Evolutionary conservation across 192 early-diverging fungal genomes (phyloP), one percentile per base, ranked within the genome.

Genomic region (Entomortierella chlamydospora): DNA sequence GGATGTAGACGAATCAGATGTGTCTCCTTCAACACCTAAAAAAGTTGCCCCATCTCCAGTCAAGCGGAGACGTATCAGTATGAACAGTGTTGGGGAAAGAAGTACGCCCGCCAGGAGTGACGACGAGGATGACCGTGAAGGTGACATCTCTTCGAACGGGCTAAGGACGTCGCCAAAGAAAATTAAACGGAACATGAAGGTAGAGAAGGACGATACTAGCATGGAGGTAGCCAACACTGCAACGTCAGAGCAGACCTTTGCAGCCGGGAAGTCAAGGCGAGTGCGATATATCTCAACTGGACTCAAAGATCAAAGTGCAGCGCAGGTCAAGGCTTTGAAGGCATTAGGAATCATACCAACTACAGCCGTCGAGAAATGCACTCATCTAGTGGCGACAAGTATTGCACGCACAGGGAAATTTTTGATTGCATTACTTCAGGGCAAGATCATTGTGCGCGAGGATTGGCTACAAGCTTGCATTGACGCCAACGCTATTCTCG

Each of bases 391-490:
- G 9, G 81, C 85, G 8, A 83, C 61, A 22, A 73, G 82, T 45
- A 73, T 90, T 57, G 76, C 78, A 45, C 81, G 90, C 33, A 93
- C 91, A 18, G 83, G 83, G 42, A 93, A 93, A 83, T 79, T 79
- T 39, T 61, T 79, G 68, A 42, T n/a, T 8, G 76, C 68, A 5
- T 11, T 79, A 8, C 68, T 68, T 11, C 63, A 61, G 7, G 76
- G 67, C 31, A 79, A 70, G 49, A 51, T 61, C 1, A 70, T 79
- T 57, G 76, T 79, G 7, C 76, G 50, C 20, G 68, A 66, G 57
- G 76, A 79, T 13, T 79, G 68, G 62, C 51, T 79, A 0, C 68
- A 79, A 41, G 67, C 76, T 10, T 79, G 76, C 51, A 60, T 79
- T 18, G 68, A 79, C 25, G 76, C 76, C 57, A 79, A 70, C 55